Evolutionary conservation across 805 yeast genomes (phyloP).

Genomic region (Candida chauliodis): DNA sequence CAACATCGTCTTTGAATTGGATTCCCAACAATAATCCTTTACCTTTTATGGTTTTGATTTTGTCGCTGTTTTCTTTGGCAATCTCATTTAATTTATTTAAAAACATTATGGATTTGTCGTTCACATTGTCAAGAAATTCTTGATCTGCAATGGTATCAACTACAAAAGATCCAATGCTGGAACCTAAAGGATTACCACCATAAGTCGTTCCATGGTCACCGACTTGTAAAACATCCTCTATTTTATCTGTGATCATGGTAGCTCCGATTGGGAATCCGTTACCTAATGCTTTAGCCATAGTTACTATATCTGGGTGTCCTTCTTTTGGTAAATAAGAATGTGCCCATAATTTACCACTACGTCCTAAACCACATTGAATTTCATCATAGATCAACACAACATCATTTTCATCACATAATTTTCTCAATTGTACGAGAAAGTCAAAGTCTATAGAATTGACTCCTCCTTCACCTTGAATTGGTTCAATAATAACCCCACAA

Average conservation of each 20-base stretch:
- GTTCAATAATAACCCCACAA: constrained; percentile 93
- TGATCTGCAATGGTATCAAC: constrained; percentile 60
- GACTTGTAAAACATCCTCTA: constrained; percentile 67
- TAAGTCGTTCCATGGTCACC: constrained; percentile 99
- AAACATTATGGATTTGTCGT: constrained; percentile 56
- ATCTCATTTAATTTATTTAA: constrained; percentile 46
- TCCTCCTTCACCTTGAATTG: constrained; percentile 98
- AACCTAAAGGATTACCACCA: constrained; percentile 94
- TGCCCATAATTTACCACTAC: constrained; percentile 93
- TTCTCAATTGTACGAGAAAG: constrained; percentile 62
- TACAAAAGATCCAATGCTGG: constrained; percentile 77
- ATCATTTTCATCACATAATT: constrained; percentile 63
- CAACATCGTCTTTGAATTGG: constrained; percentile 54
- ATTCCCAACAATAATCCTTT: constrained; percentile 84
- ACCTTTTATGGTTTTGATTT: constrained; percentile 74
- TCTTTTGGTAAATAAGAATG: constrained; percentile 69
- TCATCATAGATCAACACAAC: constrained; percentile 88
- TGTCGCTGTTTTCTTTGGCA: constrained; percentile 53
- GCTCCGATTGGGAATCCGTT: constrained; percentile 97
- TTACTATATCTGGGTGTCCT: constrained; percentile 91
- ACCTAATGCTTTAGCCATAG: constrained; percentile 94
- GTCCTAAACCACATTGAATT: constrained; percentile 94
- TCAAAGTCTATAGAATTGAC: constrained; percentile 63
- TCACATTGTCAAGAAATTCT: constrained; percentile 59
- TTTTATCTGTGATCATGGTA: constrained; percentile 76